A percentile compares a stretch with the other conserved stretches of the same genome.
Conservation (phyloP, 441 rosid genomes). For the Populus tomentosa region DNA sequence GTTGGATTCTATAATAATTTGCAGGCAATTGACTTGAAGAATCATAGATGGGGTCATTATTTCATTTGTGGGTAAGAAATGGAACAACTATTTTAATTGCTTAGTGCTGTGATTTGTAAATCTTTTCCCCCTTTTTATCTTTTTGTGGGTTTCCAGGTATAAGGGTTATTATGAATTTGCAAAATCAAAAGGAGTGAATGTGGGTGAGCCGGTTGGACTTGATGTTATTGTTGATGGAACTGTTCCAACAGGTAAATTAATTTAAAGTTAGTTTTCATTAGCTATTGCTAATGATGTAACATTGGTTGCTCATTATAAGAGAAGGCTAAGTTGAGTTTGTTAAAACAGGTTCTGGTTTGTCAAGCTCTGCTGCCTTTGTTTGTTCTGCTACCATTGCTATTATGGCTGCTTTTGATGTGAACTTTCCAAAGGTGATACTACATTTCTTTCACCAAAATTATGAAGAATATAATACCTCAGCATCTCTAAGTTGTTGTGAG, state of each 20-base stretch:
- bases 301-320: background rate
- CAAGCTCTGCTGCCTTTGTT: conserved; percentile 97
- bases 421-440: conserved; percentile 63
- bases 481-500: background rate
- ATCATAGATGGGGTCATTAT: conserved; percentile 96
- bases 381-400: conserved; percentile 89
- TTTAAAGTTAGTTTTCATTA: background rate
- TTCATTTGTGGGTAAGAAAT: conserved; percentile 80
- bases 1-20: background rate
- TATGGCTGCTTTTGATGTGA: conserved; percentile 71
- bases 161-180: conserved; percentile 80
- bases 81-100: background rate
- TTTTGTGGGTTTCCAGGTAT: conserved; percentile 44
- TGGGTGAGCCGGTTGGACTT: conserved; percentile 71
- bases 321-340: conserved; percentile 6
- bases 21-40: conserved; percentile 85
- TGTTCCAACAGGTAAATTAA: conserved; percentile 77
- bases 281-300: background rate
- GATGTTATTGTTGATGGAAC: conserved; percentile 86
- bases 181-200: conserved; percentile 64
- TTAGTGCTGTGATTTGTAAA: background rate
- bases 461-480: background rate
- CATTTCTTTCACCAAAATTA: background rate
- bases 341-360: conserved; percentile 83
- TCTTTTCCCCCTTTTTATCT: background rate